These are phyloP conservation scores for Tuber indicum DNA, from an alignment of 495 filamentous ascomycete genomes.

Conservation along the genomic window DNA sequence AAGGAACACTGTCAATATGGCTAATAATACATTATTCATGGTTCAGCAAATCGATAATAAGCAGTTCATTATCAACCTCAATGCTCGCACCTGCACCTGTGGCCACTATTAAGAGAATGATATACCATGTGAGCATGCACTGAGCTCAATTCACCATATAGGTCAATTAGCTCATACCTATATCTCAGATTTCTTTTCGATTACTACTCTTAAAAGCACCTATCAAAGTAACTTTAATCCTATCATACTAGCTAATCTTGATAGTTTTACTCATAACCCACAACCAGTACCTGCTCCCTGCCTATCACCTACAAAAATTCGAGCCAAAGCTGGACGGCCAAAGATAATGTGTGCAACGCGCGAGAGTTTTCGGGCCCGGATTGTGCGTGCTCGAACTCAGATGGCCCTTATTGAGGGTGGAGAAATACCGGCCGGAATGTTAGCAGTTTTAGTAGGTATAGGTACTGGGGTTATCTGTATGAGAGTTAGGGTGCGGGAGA, in stretches of 20 bases:
- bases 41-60: background rate
- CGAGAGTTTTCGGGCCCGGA: background rate
- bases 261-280: background rate
- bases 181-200: background rate
- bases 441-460: too few relatives aligned
- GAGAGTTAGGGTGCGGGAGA: too few relatives aligned
- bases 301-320: background rate
- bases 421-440: rapidly evolving
- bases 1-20: too few relatives aligned
- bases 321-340: background rate
- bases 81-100: background rate
- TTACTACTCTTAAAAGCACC: background rate
- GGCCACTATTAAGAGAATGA: background rate
- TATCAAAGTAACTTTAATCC: background rate
- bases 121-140: background rate
- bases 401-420: background rate
- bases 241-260: background rate
- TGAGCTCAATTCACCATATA: background rate
- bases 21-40: background rate
- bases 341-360: background rate
- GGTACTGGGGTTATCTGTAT: too few relatives aligned
- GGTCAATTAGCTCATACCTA: background rate
- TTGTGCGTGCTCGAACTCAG: background rate
- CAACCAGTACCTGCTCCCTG: background rate
- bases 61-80: background rate